Conservation (phyloP, 2,329 filamentous ascomycete species). For the Trichoderma arundinaceum region DNA sequence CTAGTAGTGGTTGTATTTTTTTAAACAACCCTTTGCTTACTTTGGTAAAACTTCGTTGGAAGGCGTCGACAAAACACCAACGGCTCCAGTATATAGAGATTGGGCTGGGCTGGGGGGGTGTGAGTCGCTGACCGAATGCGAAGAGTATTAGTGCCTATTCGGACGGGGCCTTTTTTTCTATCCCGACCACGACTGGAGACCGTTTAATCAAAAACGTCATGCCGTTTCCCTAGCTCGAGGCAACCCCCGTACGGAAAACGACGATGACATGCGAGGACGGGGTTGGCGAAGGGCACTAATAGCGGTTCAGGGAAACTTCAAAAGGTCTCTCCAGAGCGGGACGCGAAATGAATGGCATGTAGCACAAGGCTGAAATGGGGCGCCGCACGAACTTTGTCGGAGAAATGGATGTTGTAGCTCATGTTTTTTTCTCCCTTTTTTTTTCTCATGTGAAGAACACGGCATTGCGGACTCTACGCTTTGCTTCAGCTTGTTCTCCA, state of each 20-base stretch:
- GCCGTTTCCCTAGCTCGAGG: neutral
- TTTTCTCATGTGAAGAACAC: neutral
- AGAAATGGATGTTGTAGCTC: slow-evolving; percentile 14
- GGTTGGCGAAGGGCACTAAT: neutral
- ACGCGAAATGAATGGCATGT: slow-evolving; percentile 10
- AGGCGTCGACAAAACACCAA: neutral
- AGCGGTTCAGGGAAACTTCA: neutral
- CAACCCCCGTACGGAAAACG: neutral
- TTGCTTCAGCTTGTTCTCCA: too few species aligned
- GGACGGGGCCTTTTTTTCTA: too few species aligned
- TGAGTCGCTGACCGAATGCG: neutral
- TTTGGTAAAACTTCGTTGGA: neutral
- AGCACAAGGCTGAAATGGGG: slow-evolving; percentile 21
- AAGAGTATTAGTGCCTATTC: neutral
- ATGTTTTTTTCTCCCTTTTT: neutral
- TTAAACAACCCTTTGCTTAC: too few species aligned
- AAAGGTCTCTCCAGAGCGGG: neutral
- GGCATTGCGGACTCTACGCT: neutral
- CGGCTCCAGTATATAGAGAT: neutral
- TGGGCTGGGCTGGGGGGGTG: too few species aligned
- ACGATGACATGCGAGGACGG: neutral
- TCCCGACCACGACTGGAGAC: neutral
- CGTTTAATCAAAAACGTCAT: neutral
- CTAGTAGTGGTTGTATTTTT: neutral
- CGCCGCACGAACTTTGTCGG: slow-evolving; percentile 4